Conservation (phyloP, 352 stramenopile genomes). For the Phytophthora pseudosyringae region DNA sequence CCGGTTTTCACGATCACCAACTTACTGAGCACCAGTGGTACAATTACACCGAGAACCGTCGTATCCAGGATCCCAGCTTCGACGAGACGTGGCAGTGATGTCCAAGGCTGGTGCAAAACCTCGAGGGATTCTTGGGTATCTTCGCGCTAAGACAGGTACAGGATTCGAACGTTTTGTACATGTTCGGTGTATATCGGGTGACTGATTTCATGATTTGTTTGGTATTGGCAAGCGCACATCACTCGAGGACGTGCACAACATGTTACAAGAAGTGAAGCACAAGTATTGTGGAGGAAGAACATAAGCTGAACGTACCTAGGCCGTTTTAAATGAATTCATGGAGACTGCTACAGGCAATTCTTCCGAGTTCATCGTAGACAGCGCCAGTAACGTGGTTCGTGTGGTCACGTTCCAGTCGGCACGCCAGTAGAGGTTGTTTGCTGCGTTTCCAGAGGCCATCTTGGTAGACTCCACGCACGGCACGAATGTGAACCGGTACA, state of each 20-base stretch:
- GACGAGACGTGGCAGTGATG: constrained; percentile 3
- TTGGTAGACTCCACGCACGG: constrained; percentile 20
- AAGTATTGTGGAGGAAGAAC: neutral
- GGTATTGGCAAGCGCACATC: neutral
- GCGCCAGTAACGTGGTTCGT: neutral
- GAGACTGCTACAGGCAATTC: neutral
- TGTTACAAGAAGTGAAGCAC: constrained; percentile 2
- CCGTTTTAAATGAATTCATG: constrained; percentile 11
- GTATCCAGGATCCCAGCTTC: neutral
- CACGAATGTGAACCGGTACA: constrained; percentile 22
- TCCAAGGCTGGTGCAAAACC: neutral
- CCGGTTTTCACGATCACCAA: neutral
- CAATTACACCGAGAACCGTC: constrained; percentile 2
- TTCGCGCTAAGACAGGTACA: constrained; percentile 11
- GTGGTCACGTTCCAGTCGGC: constrained; percentile 13
- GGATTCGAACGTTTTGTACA: neutral
- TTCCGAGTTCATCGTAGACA: constrained; percentile 9
- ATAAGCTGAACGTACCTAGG: neutral
- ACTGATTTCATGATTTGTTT: neutral
- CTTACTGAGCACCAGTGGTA: constrained; percentile 6
- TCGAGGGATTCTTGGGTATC: constrained; percentile 1
- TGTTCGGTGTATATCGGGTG: neutral
- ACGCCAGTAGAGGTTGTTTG: constrained; percentile 14
- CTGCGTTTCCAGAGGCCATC: constrained; percentile 12
- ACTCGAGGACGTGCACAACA: constrained; percentile 12